Evolutionary conservation across 306 rosid genomes (phyloP).

Genomic region (Arachis hypogaea): DNA sequence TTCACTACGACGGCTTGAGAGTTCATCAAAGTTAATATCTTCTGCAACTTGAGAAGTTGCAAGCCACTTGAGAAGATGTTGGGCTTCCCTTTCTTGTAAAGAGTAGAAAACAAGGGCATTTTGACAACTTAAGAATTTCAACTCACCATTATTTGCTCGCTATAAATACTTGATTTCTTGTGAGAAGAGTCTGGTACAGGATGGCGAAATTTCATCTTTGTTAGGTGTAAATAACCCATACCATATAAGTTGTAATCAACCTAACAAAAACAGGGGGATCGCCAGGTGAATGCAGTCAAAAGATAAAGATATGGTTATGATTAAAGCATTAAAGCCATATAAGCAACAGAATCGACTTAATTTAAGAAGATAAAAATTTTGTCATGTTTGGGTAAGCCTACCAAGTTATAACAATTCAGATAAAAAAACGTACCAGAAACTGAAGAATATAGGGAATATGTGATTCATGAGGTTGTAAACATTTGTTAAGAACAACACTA

Average conservation of each 20-base stretch:
- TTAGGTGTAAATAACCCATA: constrained; percentile 84
- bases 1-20: no score
- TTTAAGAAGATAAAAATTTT: constrained; percentile 29
- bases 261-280: constrained; percentile 34
- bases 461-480: constrained; percentile 90
- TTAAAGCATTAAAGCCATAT: background rate
- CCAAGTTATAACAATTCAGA: constrained; percentile 14
- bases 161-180: constrained; percentile 43
- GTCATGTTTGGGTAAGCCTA: constrained; percentile 28
- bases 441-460: constrained; percentile 81
- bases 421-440: constrained; percentile 51
- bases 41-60: constrained; percentile 81
- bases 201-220: constrained; percentile 80
- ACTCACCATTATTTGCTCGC: constrained; percentile 45
- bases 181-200: constrained; percentile 61
- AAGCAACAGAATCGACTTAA: constrained; percentile 1
- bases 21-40: constrained; percentile 76
- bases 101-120: constrained; percentile 39
- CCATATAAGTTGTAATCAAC: constrained; percentile 74
- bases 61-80: constrained; percentile 81
- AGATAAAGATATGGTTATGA: background rate
- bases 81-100: constrained; percentile 75
- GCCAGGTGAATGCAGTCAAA: constrained; percentile 10
- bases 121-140: constrained; percentile 46
- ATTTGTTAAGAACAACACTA: constrained; percentile 70